Conservation (phyloP, 768 basidiomycete species). For the Collybia nuda region DNA sequence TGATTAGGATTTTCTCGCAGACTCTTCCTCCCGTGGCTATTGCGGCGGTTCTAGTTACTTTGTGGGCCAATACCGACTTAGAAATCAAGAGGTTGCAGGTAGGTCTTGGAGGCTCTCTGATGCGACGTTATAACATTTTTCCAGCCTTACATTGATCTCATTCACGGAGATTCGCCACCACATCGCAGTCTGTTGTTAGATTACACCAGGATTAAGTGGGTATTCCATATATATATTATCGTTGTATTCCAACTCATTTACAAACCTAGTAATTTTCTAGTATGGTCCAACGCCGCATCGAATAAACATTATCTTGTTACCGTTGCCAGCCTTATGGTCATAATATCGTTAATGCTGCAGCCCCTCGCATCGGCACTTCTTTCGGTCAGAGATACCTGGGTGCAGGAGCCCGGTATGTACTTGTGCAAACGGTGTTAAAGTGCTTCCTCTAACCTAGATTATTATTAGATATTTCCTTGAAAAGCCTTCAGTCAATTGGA, state of each 20-base stretch:
- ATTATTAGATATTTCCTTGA: conserved; percentile 32
- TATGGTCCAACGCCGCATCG: conserved; percentile 42
- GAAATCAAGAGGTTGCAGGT: conserved; percentile 61
- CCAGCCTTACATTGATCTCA: conserved; percentile 37
- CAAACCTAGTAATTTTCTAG: conserved; percentile 40
- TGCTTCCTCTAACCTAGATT: background rate
- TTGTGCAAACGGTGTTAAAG: background rate
- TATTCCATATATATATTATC: background rate
- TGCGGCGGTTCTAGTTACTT: conserved; percentile 45
- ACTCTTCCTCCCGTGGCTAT: conserved; percentile 52
- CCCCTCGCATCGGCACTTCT: conserved; percentile 53
- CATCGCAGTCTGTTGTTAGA: conserved; percentile 53
- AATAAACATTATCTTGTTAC: conserved; percentile 54
- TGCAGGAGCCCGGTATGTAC: conserved; percentile 36
- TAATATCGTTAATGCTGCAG: conserved; percentile 47
- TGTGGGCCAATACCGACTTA: conserved; percentile 58
- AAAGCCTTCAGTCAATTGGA: conserved; percentile 35
- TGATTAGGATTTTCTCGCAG: conserved; percentile 20
- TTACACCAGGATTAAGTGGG: conserved; percentile 51
- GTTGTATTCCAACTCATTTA: background rate
- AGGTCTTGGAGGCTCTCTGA: background rate
- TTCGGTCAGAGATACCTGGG: conserved; percentile 45
- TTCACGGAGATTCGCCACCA: conserved; percentile 52
- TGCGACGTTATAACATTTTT: too few species aligned
- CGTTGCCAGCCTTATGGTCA: conserved; percentile 45